Evolutionary conservation across 2,329 filamentous ascomycete species (phyloP), one percentile per base, ranked within the genome.

Genomic region (Colletotrichum limetticola): DNA sequence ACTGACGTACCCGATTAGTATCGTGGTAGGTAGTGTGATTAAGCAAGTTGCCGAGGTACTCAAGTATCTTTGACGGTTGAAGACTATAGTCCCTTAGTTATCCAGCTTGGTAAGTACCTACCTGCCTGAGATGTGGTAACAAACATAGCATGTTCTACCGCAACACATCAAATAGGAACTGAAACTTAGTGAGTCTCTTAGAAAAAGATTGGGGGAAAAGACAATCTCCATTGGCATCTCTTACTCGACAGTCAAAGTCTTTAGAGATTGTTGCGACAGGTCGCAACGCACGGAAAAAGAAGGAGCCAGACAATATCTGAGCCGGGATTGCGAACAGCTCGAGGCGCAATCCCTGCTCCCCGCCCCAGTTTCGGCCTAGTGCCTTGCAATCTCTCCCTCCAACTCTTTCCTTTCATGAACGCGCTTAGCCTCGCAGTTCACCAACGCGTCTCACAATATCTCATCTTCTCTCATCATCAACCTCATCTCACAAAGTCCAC

Each of bases 371-470:
- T 58, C 24, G 71, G 71, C 22, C 52, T 74, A 74, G 71, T 63
- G 67, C 57, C 11, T 58, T 59, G 66, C 71, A 71, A 67, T 74
- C 71, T 74, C 71, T 74, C 71, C 71, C 71, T 73, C 60, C 30
- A 73, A 32, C 61, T 68, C 58, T 62, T 65, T 62, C 59, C 68
- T 66, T 59, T 52, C 68, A 71, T 66, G 71, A 62, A 74, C 71
- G 71, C 71, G 71, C 71, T 72, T 74, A 72, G 63, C 63, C 63
- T 74, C 71, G 42, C 62, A 72, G 58, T 71, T 68, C 71, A 61
- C 62, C 68, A 74, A 74, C 71, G 71, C 71, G 71, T 74, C 71
- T 74, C 71, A 72, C 71, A 70, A 62, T 62, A 73, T 73, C 71
- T 70, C 66, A 71, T 57, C 71, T 71, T 61, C 65, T 65, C 61